phyloP scores from a whole-genome alignment of 2,329 filamentous ascomycete genomes.

The Daldinia eschscholtzii region DNA sequence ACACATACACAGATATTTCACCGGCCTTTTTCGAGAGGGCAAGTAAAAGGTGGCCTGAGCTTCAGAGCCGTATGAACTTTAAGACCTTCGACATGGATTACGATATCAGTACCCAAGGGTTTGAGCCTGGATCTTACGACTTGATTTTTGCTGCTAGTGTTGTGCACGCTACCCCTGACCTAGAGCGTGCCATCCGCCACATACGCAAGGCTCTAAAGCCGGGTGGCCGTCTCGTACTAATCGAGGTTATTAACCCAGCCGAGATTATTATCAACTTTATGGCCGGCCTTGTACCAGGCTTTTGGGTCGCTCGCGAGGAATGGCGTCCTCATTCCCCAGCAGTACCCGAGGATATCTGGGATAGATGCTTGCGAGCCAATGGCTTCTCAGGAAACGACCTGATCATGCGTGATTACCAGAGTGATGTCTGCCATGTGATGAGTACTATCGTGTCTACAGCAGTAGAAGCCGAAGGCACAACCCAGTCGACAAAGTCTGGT shows the following conservation, averaged over 20 bases:
- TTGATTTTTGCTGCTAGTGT: constrained; percentile 21
- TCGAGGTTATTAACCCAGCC: constrained; percentile 16
- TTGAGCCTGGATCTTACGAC: constrained; percentile 16
- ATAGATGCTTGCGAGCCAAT: constrained; percentile 3
- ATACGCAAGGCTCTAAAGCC: constrained; percentile 16
- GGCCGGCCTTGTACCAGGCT: constrained; percentile 16
- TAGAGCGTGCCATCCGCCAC: neutral
- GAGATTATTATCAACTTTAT: constrained; percentile 18
- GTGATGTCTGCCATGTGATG: constrained; percentile 8
- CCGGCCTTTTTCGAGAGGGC: constrained; percentile 19
- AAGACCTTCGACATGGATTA: constrained; percentile 23
- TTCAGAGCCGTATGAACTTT: constrained; percentile 17
- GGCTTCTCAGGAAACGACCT: constrained; percentile 22
- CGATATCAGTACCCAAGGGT: constrained; percentile 11
- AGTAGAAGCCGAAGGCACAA: neutral
- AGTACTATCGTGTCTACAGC: constrained; percentile 16
- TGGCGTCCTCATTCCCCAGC: constrained; percentile 10
- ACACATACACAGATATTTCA: constrained; percentile 22
- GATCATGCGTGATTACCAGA: constrained; percentile 15
- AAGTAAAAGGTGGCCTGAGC: constrained; percentile 7
- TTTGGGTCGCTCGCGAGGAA: constrained; percentile 11
- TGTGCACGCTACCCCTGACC: constrained; percentile 14
- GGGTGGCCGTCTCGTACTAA: constrained; percentile 10
- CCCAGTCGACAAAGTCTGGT: neutral
- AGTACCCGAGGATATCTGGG: constrained; percentile 10